Percentiles rank a stretch among this genome's conserved stretches.
These are phyloP conservation scores for Mucor plumbeus DNA, from an alignment of 371 early-diverging fungal genomes.

Conservation along the genomic window DNA sequence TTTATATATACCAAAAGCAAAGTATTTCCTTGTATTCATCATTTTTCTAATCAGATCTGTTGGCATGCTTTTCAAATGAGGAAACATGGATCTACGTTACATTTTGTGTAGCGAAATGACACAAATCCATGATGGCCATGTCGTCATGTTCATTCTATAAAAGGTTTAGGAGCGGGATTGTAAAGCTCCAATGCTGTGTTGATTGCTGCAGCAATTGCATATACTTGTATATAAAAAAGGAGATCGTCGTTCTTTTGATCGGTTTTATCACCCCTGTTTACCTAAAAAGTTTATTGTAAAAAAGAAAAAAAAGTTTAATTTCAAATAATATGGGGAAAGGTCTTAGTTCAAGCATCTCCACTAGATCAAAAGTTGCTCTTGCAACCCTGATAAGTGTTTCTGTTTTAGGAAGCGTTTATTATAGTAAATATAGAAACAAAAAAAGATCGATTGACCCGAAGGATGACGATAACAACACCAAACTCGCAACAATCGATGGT, in stretches of 20 bases:
- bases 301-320: background rate
- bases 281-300: background rate
- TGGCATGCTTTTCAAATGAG: too few relatives aligned
- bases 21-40: too few relatives aligned
- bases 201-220: background rate
- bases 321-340: background rate
- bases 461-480: background rate
- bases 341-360: conserved; percentile 11
- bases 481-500: background rate
- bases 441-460: background rate
- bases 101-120: conserved; percentile 1
- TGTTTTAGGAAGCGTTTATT: conserved; percentile 24
- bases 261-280: conserved; percentile 3
- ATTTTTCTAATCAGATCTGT: too few relatives aligned
- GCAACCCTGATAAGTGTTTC: conserved; percentile 22
- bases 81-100: background rate
- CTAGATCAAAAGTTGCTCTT: conserved; percentile 18
- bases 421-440: conserved; percentile 4
- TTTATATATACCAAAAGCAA: too few relatives aligned
- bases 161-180: background rate
- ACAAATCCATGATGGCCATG: background rate
- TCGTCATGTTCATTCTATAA: background rate
- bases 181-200: background rate
- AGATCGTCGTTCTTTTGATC: background rate
- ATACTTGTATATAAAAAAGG: background rate